phyloP scores from a whole-genome alignment of 208 protist genomes.

The Acanthamoeba lenticulata region DNA sequence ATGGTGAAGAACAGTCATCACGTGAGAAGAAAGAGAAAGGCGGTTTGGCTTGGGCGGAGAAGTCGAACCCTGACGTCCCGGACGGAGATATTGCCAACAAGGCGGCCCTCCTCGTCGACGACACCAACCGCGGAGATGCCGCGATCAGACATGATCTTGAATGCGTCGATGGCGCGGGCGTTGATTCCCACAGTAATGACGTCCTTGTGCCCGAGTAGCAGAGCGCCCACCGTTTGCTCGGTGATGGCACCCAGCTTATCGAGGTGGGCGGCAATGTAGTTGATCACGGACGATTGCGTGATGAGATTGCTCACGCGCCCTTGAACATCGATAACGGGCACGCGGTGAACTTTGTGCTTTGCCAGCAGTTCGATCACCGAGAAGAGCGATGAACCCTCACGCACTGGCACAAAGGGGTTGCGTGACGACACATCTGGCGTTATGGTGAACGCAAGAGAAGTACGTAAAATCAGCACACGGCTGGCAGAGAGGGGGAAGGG shows the following conservation, averaged over 20 bases:
- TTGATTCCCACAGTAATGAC: conserved; percentile 2
- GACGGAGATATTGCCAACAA: background rate
- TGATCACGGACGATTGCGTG: background rate
- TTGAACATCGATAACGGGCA: background rate
- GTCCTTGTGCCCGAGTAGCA: background rate
- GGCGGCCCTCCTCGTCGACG: background rate
- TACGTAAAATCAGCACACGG: too few species aligned
- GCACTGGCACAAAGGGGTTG: conserved; percentile 1
- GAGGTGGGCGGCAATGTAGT: background rate
- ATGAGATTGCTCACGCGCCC: background rate
- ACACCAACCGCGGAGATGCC: background rate
- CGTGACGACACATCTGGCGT: background rate
- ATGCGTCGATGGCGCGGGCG: background rate
- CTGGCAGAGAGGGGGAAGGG: background rate
- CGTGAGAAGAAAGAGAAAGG: background rate
- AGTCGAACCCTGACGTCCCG: background rate
- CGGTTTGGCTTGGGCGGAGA: too few species aligned
- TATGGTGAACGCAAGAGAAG: background rate
- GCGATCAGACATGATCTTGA: background rate
- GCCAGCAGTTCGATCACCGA: background rate
- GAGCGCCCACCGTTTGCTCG: background rate
- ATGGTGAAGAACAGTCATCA: background rate
- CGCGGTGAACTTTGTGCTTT: conserved; percentile 26
- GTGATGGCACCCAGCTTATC: background rate
- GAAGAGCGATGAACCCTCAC: background rate